Base-by-base conservation (phyloP, 371 early-diverging fungal genomes). In the Dichotomocladium elegans region DNA sequence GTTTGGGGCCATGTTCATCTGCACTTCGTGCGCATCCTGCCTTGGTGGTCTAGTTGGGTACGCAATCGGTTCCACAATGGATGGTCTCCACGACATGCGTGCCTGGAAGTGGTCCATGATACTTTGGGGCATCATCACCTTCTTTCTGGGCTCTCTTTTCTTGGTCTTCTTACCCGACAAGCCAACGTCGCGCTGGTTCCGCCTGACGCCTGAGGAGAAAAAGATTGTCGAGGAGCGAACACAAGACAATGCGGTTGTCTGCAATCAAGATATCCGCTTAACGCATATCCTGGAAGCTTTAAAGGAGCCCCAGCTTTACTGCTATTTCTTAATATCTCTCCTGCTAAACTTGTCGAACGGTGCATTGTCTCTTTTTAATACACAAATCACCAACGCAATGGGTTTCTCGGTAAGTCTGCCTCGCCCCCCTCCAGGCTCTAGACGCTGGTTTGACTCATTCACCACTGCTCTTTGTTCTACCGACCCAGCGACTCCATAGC, bases 71-170 rank as follows among this genome's bases (percentile, higher is more conserved):
- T n/a, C 37, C 12, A 15, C 31, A 11, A 48, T 48, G 49, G 49
- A 48, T 24, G 49, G 49, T 11, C 34, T 25, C 24, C 33, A 24
- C 22, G 35, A 26, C n/a, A 19, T 72, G 11, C 55, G 60, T n/a
- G 46, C 60, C 22, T 72, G 72, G 72, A 60, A 67, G 55, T 72
- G 68, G 70, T 27, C 60, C n/a, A 72, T 68, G 68, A 61, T 72
- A 35, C 55, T 68, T 17, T 55, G 62, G 9, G 72, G 72, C 15
- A 34, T 43, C 25, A 11, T 55, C 15, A 68, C 72, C 3, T 37
- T 59, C 24, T 14, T 57, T 11, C 40, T 66, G 15, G 72, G 72
- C 6, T 9, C 64, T 29, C 14, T 57, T 11, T 49, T 61, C 40
- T 68, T 65, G 34, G 59, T 68, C 43, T 72, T 72, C 31, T 49